A percentile compares a stretch with the other conserved stretches of the same genome.
phyloP scores from a whole-genome alignment of 176 grass and related monocot genomes.

The Cenchrus americanus region DNA sequence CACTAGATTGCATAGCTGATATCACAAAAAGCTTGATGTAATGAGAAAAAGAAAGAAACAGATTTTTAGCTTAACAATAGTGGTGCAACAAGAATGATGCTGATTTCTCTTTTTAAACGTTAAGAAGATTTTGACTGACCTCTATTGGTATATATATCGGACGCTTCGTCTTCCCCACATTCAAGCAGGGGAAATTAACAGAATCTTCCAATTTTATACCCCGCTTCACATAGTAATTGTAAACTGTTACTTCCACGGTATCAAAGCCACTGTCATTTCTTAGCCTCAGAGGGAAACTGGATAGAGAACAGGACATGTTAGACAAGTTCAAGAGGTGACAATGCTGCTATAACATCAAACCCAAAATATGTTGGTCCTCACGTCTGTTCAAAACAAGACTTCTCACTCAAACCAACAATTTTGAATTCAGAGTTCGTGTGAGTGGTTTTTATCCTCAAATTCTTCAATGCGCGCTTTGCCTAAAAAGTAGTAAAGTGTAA shows the following conservation, averaged over 20 bases:
- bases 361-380: not conserved
- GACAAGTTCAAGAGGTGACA: too few species aligned
- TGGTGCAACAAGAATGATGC: too few species aligned
- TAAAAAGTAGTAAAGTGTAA: not conserved
- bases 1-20: conserved; percentile 53
- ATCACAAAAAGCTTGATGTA: not conserved
- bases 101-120: too few species aligned
- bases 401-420: not conserved
- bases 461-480: not conserved
- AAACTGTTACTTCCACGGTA: not conserved
- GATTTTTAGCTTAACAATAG: too few species aligned
- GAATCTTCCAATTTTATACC: not conserved
- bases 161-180: conserved; percentile 15
- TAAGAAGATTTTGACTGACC: not conserved
- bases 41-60: not conserved
- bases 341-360: too few species aligned
- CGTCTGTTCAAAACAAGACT: not conserved
- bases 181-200: conserved; percentile 10
- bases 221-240: conserved; percentile 6
- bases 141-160: conserved; percentile 27
- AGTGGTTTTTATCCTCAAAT: not conserved
- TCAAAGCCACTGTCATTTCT: conserved; percentile 1
- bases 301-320: not conserved
- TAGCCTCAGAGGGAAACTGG: conserved; percentile 9
- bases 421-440: not conserved